Conservation (phyloP, 768 basidiomycete species). For the Rossbeevera mucosa region DNA sequence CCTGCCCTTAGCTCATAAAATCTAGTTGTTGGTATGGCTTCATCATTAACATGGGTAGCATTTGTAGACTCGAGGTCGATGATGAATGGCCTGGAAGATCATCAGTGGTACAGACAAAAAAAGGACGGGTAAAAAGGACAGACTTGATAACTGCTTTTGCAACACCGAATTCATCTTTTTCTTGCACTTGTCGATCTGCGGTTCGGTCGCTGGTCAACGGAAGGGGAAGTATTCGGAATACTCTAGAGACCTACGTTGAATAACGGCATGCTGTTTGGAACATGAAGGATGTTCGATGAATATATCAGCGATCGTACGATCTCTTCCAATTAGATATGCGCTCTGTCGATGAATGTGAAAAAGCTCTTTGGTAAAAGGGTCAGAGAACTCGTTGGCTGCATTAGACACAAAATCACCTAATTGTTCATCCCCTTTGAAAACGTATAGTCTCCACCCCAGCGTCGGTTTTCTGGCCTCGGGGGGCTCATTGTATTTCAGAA, state of each 20-base stretch:
- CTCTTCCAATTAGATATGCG: slow-evolving; percentile 90
- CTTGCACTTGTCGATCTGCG: slow-evolving; percentile 74
- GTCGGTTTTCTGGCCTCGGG: slow-evolving; percentile 93
- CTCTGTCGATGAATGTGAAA: slow-evolving; percentile 93
- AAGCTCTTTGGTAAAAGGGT: slow-evolving; percentile 50
- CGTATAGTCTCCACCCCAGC: slow-evolving; percentile 90
- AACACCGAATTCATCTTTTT: slow-evolving; percentile 84
- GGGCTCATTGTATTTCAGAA: slow-evolving; percentile 97
- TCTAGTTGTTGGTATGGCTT: slow-evolving; percentile 76
- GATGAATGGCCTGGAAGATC: slow-evolving; percentile 65
- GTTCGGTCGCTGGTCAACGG: slow-evolving; percentile 2
- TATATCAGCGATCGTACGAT: slow-evolving; percentile 81
- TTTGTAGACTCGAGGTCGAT: slow-evolving; percentile 99
- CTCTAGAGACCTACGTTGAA: slow-evolving; percentile 64
- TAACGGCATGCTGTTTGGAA: slow-evolving; percentile 96
- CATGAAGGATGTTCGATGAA: slow-evolving; percentile 93
- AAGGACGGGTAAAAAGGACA: slow-evolving; percentile 28
- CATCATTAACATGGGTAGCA: slow-evolving; percentile 86
- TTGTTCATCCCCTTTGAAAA: slow-evolving; percentile 94
- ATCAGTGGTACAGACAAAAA: slow-evolving; percentile 10
- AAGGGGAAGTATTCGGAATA: not conserved
- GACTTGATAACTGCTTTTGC: slow-evolving; percentile 81
- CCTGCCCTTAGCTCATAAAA: slow-evolving; percentile 79
- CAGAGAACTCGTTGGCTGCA: not conserved
- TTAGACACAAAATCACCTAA: slow-evolving; percentile 55